Conservation (phyloP, 2,329 filamentous ascomycete species). For the Microdochium trichocladiopsis region DNA sequence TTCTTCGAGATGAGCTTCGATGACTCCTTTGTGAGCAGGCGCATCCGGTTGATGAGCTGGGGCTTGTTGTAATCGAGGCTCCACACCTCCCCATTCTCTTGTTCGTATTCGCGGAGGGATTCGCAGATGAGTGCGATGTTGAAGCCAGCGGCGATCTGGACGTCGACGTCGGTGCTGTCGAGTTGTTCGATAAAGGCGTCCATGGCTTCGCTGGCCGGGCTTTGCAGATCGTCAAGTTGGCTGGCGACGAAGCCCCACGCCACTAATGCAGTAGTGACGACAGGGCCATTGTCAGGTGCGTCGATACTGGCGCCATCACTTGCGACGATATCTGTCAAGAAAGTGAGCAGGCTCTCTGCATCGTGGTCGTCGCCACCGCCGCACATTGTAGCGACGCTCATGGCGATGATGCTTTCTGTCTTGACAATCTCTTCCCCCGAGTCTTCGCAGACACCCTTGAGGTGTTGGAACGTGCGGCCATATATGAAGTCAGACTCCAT, state of each 20-base stretch:
- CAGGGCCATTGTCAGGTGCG: slow-evolving; percentile 61
- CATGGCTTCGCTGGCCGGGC: slow-evolving; percentile 63
- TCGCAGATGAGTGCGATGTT: slow-evolving; percentile 82
- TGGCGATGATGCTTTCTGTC: slow-evolving; percentile 63
- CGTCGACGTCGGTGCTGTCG: slow-evolving; percentile 62
- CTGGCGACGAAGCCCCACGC: slow-evolving; percentile 78
- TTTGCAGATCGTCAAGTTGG: slow-evolving; percentile 66
- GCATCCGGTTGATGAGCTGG: slow-evolving; percentile 38
- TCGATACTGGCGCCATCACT: slow-evolving; percentile 70
- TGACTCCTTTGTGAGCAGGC: slow-evolving; percentile 36
- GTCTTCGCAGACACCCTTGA: slow-evolving; percentile 60
- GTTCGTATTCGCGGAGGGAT: slow-evolving; percentile 46
- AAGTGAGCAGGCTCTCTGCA: slow-evolving; percentile 65
- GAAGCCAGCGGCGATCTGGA: slow-evolving; percentile 71
- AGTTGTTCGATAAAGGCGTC: slow-evolving; percentile 83
- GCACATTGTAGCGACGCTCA: slow-evolving; percentile 67
- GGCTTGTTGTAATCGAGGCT: slow-evolving; percentile 44
- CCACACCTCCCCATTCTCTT: slow-evolving; percentile 39
- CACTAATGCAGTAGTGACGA: slow-evolving; percentile 69
- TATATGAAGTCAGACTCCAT: slow-evolving; percentile 60
- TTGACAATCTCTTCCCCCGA: slow-evolving; percentile 59
- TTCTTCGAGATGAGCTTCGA: slow-evolving; percentile 43
- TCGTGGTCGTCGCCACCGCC: slow-evolving; percentile 65
- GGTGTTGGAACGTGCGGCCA: slow-evolving; percentile 46
- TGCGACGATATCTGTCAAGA: slow-evolving; percentile 69